Base-by-base conservation (phyloP, 495 filamentous ascomycete species). In the Neurospora sp. region DNA sequence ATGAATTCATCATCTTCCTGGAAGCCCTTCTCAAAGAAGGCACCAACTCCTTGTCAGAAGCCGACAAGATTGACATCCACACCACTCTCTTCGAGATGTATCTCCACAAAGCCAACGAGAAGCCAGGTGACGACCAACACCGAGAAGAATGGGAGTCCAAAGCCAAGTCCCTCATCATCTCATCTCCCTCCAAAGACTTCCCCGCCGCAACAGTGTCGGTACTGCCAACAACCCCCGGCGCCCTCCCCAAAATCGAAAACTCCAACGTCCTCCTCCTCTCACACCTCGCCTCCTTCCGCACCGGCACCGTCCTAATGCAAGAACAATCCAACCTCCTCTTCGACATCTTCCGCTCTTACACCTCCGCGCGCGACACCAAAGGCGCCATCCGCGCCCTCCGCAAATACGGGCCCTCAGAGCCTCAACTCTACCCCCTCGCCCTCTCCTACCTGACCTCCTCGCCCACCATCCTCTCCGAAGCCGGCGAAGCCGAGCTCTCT, bases 11-110 rank as follows among this genome's bases (percentile, higher is more conserved):
- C 70, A 84, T 89, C 12, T 99, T 99, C 78, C 84, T 99, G 1
- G 96, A 99, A 83, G 92, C 92, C 31, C 94, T 90, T 71, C 88
- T 92, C 8, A 86, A 89, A 73, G 88, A 91, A 74, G 86, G 91
- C 8, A 82, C 88, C 31, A 66, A 37, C 54, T 66, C 54, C 6
- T 81, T 96, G 5, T 89, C 88, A 35, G 84, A 92, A 70, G 77
- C 82, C 12, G 92, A 97, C 76, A 92, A 90, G 76, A 85, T 89
- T 8, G 96, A 98, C 80, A 89, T 99, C 48, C 95, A 95, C 81
- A 98, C 96, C 2, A 97, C 96, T 0, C 82, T 99, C 39, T 98
- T 99, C 79, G 96, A 99, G 79, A 97, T 98, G 90, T 99, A 98
- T 80, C 86, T 99, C 27, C 92, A 97, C 76, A 93, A 92, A 72